Evolutionary conservation across 2,329 filamentous ascomycete genomes (phyloP).

Genomic region (Aspergillus floridensis): DNA sequence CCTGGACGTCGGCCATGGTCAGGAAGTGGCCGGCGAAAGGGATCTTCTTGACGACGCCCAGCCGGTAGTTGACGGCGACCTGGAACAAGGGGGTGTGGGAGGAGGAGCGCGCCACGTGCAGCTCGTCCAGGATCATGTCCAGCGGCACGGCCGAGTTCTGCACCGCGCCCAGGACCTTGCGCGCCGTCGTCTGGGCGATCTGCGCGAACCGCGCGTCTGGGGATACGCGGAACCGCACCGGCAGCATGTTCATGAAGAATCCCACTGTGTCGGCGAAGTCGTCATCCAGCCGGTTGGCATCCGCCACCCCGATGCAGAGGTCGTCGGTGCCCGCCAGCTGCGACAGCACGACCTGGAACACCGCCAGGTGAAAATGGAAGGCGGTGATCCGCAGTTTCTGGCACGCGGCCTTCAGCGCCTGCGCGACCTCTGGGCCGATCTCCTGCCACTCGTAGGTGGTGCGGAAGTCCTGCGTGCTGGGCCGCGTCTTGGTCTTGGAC

Average conservation of each 20-base stretch:
- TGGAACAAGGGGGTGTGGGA: slow-evolving; percentile 51
- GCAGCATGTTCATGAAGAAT: slow-evolving; percentile 50
- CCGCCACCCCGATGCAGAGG: slow-evolving; percentile 49
- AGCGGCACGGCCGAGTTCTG: slow-evolving; percentile 46
- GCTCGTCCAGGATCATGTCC: slow-evolving; percentile 47
- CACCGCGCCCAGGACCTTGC: slow-evolving; percentile 39
- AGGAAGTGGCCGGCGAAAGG: slow-evolving; percentile 10
- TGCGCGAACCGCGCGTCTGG: slow-evolving; percentile 29
- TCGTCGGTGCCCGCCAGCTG: slow-evolving; percentile 37
- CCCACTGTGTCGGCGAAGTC: slow-evolving; percentile 42
- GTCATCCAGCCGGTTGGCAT: slow-evolving; percentile 42
- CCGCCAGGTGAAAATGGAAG: slow-evolving; percentile 51
- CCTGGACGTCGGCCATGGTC: neutral
- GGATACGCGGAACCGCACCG: slow-evolving; percentile 38
- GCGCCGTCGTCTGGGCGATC: slow-evolving; percentile 23
- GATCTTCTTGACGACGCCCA: slow-evolving; percentile 27
- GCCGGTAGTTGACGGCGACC: slow-evolving; percentile 49
- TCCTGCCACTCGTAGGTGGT: slow-evolving; percentile 13
- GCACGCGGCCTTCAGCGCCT: neutral
- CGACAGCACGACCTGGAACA: slow-evolving; percentile 40
- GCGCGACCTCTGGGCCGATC: neutral
- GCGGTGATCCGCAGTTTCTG: slow-evolving; percentile 29
- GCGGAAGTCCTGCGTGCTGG: slow-evolving; percentile 18
- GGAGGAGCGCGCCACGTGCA: slow-evolving; percentile 42
- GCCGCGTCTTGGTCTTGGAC: slow-evolving; percentile 9